Evolutionary conservation across 2,329 filamentous ascomycete genomes (phyloP), one percentile per base, ranked within the genome.

Genomic region (Rugonectria rugulosa): DNA sequence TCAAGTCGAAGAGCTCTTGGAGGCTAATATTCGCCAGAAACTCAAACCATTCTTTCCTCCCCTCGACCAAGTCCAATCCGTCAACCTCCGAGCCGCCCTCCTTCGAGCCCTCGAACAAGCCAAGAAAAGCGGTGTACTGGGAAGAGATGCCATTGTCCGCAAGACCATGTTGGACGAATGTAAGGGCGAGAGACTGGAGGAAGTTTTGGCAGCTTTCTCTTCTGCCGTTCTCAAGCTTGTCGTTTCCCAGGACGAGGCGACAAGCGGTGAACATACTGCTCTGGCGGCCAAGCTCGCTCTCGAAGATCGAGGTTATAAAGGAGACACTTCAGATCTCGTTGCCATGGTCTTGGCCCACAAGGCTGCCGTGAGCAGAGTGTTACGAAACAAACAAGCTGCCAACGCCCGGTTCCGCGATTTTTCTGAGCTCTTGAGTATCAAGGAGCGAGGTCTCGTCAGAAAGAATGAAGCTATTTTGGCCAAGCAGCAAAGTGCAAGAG

Each of bases 81-180:
- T 96, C 65, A 97, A 96, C 70, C 83, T 99, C 6, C 91, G 95
- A 45, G 87, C 91, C 26, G 92, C 91, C 8, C 81, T 97, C 8
- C 89, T 93, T 66, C 86, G 92, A 72, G 87, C 83, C 63, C 84
- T 99, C 49, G 90, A 94, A 60, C 88, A 91, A 46, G 80, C 92
- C 56, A 98, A 98, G 78, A 96, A 96, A 77, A 91, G 86, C 75
- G 93, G 92, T 24, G 79, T 88, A 1, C 79, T 98, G 8, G 91
- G 92, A 3, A 83, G 91, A 44, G 92, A 97, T 68, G 84, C 85
- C 0, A 84, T 96, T 1, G 76, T 98, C 26, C 86, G 95, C 46
- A 97, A 97, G 77, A 96, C 92, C 0, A 97, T 97, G 91, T 79
- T 99, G 46, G 95, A 99, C 70, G 94, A 99, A 66, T 99, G 95